Conservation (phyloP, 768 basidiomycete species). For the Russula lepida region DNA sequence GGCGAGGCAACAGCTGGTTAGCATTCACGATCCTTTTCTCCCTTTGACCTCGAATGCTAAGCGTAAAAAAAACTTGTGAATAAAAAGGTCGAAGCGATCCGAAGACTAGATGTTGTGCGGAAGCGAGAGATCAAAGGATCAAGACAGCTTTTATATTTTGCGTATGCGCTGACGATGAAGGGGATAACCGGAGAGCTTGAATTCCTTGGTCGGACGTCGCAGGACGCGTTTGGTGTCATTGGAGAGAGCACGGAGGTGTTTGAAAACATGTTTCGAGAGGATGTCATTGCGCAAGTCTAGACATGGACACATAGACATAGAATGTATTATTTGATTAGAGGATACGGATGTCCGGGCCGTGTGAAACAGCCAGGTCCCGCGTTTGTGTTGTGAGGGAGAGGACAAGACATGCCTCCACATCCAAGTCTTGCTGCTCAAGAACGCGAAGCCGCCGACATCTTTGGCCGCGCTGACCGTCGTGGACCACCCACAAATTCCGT, state of each 20-base stretch:
- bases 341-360: background rate
- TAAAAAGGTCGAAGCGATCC: constrained; percentile 76
- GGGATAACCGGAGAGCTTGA: constrained; percentile 89
- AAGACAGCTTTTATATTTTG: constrained; percentile 84
- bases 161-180: constrained; percentile 90
- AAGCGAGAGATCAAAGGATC: constrained; percentile 74
- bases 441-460: constrained; percentile 32
- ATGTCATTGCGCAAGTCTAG: background rate
- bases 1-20: constrained; percentile 68
- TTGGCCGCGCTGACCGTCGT: constrained; percentile 38
- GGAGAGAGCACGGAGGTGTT: constrained; percentile 77
- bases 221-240: constrained; percentile 89
- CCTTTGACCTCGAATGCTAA: background rate
- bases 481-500: constrained; percentile 32
- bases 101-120: constrained; percentile 81
- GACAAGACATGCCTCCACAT: too few species aligned
- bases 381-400: too few species aligned
- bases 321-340: background rate
- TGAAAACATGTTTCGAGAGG: constrained; percentile 56
- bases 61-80: background rate
- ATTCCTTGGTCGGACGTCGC: constrained; percentile 66
- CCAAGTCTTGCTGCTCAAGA: constrained; percentile 29
- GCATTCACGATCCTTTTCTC: constrained; percentile 15
- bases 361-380: too few species aligned
- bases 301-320: background rate